phyloP scores from a whole-genome alignment of 148 eudicot genomes.

The Chenopodium suecicum region DNA sequence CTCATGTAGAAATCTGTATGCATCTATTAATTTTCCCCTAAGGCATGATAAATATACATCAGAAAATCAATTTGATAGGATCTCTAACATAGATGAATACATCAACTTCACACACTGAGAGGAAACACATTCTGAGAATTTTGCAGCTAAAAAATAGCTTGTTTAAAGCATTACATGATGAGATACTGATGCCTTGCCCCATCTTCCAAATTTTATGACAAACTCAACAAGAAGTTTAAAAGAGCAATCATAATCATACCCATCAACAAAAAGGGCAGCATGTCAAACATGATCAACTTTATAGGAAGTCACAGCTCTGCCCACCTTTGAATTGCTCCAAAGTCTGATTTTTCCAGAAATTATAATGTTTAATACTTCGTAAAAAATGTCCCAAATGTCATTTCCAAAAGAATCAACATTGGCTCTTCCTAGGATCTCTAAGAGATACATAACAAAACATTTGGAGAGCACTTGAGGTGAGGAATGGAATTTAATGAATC shows the following conservation, averaged over 20 bases:
- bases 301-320: background rate
- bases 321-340: background rate
- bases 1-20: slow-evolving; percentile 76
- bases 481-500: background rate
- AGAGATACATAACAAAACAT: background rate
- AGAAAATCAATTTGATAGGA: slow-evolving; percentile 12
- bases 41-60: slow-evolving; percentile 1
- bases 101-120: background rate
- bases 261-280: background rate
- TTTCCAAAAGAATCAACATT: background rate
- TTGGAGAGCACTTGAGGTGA: background rate
- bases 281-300: background rate
- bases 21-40: slow-evolving; percentile 88
- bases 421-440: background rate
- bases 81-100: background rate
- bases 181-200: background rate
- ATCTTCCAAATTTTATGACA: background rate
- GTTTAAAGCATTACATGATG: background rate
- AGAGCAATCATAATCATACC: background rate
- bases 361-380: background rate
- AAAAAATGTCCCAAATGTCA: background rate
- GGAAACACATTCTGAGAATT: background rate
- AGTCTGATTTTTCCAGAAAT: background rate
- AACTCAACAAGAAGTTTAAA: background rate
- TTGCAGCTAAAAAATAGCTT: background rate